phyloP scores from a whole-genome alignment of 495 filamentous ascomycete genomes.

The Cairneyella variabilis region DNA sequence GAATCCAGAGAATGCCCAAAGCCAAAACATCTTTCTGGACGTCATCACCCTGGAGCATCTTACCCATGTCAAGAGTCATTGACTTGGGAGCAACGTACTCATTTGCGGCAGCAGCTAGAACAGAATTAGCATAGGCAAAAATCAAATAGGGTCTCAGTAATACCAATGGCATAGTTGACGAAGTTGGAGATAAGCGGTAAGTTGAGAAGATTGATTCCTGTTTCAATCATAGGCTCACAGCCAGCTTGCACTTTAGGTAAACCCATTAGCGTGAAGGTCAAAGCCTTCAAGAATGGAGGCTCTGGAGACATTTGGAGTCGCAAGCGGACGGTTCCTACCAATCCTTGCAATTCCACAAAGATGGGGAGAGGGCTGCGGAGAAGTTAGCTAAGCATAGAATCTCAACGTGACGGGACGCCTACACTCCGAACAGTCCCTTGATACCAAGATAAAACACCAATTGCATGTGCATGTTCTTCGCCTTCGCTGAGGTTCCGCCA shows the following conservation, averaged over 20 bases:
- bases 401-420: neutral
- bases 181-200: conserved; percentile 92
- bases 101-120: conserved; percentile 60
- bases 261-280: conserved; percentile 93
- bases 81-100: conserved; percentile 97
- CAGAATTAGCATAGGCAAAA: too few species aligned
- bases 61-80: conserved; percentile 85
- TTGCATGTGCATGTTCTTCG: conserved; percentile 92
- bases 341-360: conserved; percentile 73
- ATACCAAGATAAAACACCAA: conserved; percentile 89
- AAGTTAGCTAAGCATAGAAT: neutral
- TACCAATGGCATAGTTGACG: conserved; percentile 89
- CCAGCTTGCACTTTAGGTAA: conserved; percentile 83
- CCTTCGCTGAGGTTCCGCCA: conserved; percentile 67
- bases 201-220: conserved; percentile 87
- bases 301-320: conserved; percentile 83
- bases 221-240: conserved; percentile 88
- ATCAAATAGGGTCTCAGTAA: too few species aligned
- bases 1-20: conserved; percentile 83
- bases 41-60: conserved; percentile 84
- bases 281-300: conserved; percentile 83
- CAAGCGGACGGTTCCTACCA: conserved; percentile 82
- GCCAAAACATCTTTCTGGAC: conserved; percentile 85
- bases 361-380: conserved; percentile 22
- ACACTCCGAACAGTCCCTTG: conserved; percentile 78